A percentile compares a stretch with the other conserved stretches of the same genome.
These are phyloP conservation scores for Phytophthora fragariaefolia DNA, from an alignment of 352 stramenopile species.

Conservation along the genomic window DNA sequence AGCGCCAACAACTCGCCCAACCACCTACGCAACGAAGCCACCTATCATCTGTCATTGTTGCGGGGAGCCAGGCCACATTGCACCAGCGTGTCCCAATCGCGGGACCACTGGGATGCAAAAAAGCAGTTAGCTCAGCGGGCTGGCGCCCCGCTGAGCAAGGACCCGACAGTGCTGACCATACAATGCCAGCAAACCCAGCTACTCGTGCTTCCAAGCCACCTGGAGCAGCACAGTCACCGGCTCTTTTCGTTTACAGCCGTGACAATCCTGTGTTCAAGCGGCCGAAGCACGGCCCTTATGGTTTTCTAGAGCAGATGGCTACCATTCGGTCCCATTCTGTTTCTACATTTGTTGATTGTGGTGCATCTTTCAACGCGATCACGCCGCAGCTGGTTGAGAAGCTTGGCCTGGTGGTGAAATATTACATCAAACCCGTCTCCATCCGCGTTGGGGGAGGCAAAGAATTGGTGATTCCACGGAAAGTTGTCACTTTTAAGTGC, in stretches of 20 bases:
- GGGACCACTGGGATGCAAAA: neutral
- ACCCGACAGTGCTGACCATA: neutral
- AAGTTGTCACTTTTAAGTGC: neutral
- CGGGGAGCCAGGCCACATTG: neutral
- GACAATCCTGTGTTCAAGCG: neutral
- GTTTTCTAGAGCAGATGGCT: neutral
- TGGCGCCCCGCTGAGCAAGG: slow-evolving; percentile 1
- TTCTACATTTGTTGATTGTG: neutral
- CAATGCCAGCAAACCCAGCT: neutral
- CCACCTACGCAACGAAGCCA: neutral
- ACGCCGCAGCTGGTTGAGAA: neutral
- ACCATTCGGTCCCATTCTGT: neutral
- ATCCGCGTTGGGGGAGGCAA: neutral
- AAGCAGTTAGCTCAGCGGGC: slow-evolving; percentile 2
- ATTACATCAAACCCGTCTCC: neutral
- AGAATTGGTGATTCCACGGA: neutral
- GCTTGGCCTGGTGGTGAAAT: neutral
- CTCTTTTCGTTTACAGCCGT: neutral
- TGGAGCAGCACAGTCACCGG: neutral
- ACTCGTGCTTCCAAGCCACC: neutral
- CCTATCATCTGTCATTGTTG: neutral
- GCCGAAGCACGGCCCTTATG: neutral
- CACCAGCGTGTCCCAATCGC: slow-evolving; percentile 1
- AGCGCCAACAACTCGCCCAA: neutral
- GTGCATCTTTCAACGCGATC: neutral